phyloP scores from a whole-genome alignment of 2,329 filamentous ascomycete genomes.

The Pseudocercospora fuligena region DNA sequence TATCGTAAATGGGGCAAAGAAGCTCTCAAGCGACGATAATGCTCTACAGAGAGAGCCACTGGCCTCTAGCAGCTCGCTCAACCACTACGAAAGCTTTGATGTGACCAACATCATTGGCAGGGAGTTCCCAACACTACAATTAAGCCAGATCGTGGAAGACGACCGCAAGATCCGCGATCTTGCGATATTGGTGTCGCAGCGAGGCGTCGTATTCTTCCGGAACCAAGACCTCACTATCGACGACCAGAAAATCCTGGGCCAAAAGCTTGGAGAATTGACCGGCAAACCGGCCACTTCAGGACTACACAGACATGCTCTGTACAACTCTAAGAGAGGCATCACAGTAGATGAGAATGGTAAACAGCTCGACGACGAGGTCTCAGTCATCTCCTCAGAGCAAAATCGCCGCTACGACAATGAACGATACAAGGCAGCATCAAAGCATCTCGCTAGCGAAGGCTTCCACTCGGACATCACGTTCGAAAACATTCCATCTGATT shows the following conservation, averaged over 20 bases:
- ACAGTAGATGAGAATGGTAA: conserved; percentile 61
- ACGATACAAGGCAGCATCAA: conserved; percentile 21
- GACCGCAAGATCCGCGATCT: conserved; percentile 47
- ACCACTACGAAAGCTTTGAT: conserved; percentile 54
- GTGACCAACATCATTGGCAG: conserved; percentile 58
- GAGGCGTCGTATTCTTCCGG: conserved; percentile 73
- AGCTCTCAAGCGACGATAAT: not conserved
- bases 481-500: conserved; percentile 67
- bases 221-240: conserved; percentile 59
- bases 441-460: conserved; percentile 16
- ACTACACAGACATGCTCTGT: conserved; percentile 59
- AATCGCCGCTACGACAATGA: conserved; percentile 36
- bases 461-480: conserved; percentile 61
- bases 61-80: conserved; percentile 46
- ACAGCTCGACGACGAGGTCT: conserved; percentile 66
- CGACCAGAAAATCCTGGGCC: conserved; percentile 66
- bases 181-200: conserved; percentile 68
- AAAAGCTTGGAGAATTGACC: conserved; percentile 63
- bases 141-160: conserved; percentile 44
- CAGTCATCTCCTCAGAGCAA: conserved; percentile 66
- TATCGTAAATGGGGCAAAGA: conserved; percentile 14
- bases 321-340: conserved; percentile 20
- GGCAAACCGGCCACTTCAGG: conserved; percentile 63
- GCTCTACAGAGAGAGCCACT: conserved; percentile 14
- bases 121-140: conserved; percentile 49